Evolutionary conservation across 1,139 yeast genomes (phyloP).

Genomic region (Debaryomyces sp.): DNA sequence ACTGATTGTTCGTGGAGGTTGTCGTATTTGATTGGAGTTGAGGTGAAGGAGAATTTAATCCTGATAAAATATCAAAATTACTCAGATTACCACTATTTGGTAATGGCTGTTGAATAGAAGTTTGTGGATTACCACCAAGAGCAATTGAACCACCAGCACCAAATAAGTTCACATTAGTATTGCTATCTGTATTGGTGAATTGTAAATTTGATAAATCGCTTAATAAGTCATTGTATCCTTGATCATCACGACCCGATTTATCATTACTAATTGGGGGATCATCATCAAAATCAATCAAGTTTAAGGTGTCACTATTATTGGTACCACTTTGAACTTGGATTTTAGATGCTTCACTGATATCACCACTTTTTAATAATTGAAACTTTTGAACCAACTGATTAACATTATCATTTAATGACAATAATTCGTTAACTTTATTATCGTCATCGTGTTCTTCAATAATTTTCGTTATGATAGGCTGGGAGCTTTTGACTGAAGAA

Average conservation of each 20-base stretch:
- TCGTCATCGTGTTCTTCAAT: conserved; percentile 69
- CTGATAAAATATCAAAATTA: conserved; percentile 45
- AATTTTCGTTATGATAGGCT: conserved; percentile 84
- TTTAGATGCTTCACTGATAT: conserved; percentile 59
- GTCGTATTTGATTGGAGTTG: conserved; percentile 47
- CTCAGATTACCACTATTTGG: conserved; percentile 11
- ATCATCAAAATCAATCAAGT: conserved; percentile 78
- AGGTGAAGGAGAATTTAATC: conserved; percentile 49
- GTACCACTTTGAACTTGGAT: conserved; percentile 45
- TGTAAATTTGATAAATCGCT: conserved; percentile 71
- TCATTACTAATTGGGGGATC: conserved; percentile 41
- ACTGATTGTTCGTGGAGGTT: conserved; percentile 14
- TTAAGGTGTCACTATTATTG: conserved; percentile 48
- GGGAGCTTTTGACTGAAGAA: conserved; percentile 77
- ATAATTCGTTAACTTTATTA: conserved; percentile 64
- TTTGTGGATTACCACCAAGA: conserved; percentile 28
- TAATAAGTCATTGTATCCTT: conserved; percentile 64
- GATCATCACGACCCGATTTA: conserved; percentile 40
- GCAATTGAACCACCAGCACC: conserved; percentile 51
- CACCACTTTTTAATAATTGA: conserved; percentile 66
- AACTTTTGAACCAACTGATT: conserved; percentile 71
- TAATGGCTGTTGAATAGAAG: conserved; percentile 14
- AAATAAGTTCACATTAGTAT: conserved; percentile 43
- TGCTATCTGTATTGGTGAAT: conserved; percentile 36
- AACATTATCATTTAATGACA: conserved; percentile 75